Percentiles rank a stretch among this genome's conserved stretches.
phyloP scores from a whole-genome alignment of 352 stramenopile genomes.

The Globisporangium barbulae region DNA sequence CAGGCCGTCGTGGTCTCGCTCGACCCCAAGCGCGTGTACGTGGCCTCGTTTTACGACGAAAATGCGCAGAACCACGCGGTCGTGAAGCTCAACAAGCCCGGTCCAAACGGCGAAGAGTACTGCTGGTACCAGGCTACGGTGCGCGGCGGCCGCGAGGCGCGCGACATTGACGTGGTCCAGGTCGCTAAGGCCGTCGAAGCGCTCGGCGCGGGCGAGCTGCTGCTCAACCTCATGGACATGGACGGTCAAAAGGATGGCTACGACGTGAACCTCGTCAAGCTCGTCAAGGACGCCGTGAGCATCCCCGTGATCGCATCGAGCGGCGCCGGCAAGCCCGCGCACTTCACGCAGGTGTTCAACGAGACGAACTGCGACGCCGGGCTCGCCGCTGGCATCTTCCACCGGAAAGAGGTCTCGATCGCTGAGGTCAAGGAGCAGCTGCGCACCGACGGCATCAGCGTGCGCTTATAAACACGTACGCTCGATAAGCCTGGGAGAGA shows the following conservation, averaged over 20 bases:
- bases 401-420: slow-evolving; percentile 96
- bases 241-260: slow-evolving; percentile 96
- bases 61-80: slow-evolving; percentile 55
- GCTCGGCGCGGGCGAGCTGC: slow-evolving; percentile 96
- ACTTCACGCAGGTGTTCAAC: slow-evolving; percentile 96
- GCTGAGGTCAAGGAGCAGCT: slow-evolving; percentile 93
- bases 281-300: slow-evolving; percentile 85
- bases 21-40: slow-evolving; percentile 92
- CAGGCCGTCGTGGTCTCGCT: slow-evolving; percentile 98
- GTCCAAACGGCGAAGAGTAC: slow-evolving; percentile 92
- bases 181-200: slow-evolving; percentile 87
- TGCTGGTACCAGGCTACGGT: slow-evolving; percentile 99
- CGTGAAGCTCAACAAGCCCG: slow-evolving; percentile 72
- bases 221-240: slow-evolving; percentile 99
- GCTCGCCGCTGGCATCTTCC: slow-evolving; percentile 98
- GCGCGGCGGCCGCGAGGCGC: slow-evolving; percentile 92
- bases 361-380: slow-evolving; percentile 91
- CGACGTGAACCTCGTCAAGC: slow-evolving; percentile 52
- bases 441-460: slow-evolving; percentile 57
- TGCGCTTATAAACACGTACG: slow-evolving; percentile 42
- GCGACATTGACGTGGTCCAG: slow-evolving; percentile 84
- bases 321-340: slow-evolving; percentile 90
- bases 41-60: slow-evolving; percentile 68
- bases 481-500: background rate
- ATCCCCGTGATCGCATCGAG: slow-evolving; percentile 98